These are phyloP conservation scores for Citrus cavaleriei DNA, from an alignment of 345 rosid genomes.

Conservation along the genomic window DNA sequence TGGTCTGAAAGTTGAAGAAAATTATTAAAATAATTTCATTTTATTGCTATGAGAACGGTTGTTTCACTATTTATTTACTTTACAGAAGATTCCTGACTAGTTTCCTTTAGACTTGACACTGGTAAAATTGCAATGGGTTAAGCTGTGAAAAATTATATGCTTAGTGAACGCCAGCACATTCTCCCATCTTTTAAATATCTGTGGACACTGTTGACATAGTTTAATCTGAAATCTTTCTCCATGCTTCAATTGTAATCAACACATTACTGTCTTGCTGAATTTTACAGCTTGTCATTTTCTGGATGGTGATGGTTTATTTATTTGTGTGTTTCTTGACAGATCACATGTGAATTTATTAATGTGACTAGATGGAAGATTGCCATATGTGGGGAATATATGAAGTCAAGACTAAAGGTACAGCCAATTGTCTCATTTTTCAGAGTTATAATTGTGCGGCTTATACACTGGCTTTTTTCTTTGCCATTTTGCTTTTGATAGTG, in stretches of 20 bases:
- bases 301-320: constrained; percentile 1
- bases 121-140: not conserved
- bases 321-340: constrained; percentile 35
- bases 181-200: not conserved
- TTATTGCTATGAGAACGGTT: not conserved
- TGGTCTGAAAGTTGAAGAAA: not conserved
- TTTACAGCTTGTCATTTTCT: not conserved
- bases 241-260: not conserved
- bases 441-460: not conserved
- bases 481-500: constrained; percentile 3
- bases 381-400: constrained; percentile 96
- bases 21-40: not conserved
- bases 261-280: not conserved
- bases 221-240: not conserved
- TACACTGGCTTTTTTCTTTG: constrained; percentile 8
- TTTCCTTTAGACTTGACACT: not conserved
- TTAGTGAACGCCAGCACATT: not conserved
- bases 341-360: constrained; percentile 83
- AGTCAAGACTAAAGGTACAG: constrained; percentile 70
- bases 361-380: constrained; percentile 88
- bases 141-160: not conserved
- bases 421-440: not conserved
- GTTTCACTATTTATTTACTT: not conserved
- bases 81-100: not conserved
- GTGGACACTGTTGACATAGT: not conserved